These are phyloP conservation scores for Xenosphaeropsis pyriputrescens DNA, from an alignment of 2,329 filamentous ascomycete genomes.

Conservation along the genomic window DNA sequence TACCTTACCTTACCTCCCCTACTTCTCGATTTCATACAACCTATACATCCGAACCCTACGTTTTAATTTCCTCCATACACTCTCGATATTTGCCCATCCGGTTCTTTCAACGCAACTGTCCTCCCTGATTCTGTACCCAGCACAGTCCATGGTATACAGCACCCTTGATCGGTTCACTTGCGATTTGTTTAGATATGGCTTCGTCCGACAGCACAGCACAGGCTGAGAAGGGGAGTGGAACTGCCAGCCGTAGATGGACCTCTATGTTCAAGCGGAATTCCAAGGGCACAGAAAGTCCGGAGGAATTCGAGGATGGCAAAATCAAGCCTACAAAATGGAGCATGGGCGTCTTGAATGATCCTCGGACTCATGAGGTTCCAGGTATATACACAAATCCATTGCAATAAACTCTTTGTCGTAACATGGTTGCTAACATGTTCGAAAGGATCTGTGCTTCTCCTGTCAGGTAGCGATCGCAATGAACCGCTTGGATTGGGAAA, in stretches of 20 bases:
- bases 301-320: conserved; percentile 6
- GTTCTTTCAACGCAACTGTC: no score
- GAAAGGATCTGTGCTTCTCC: conserved; percentile 40
- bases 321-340: conserved; percentile 30
- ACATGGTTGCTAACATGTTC: conserved; percentile 3
- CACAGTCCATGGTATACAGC: no score
- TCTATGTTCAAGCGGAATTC: neutral
- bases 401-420: conserved; percentile 1
- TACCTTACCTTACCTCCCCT: no score
- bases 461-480: conserved; percentile 35
- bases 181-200: neutral
- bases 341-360: conserved; percentile 75
- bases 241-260: neutral
- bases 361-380: conserved; percentile 71
- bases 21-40: no score
- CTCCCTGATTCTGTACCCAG: no score
- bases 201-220: neutral
- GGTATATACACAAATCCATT: conserved; percentile 32
- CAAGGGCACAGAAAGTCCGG: neutral
- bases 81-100: no score
- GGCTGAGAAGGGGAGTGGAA: neutral
- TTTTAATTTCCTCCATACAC: no score
- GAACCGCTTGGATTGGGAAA: conserved; percentile 44
- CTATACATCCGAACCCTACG: no score
- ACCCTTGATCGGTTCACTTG: no score